Evolutionary conservation across 2,329 filamentous ascomycete species (phyloP), one percentile per base, ranked within the genome.

Genomic region (Coniochaeta sp.): DNA sequence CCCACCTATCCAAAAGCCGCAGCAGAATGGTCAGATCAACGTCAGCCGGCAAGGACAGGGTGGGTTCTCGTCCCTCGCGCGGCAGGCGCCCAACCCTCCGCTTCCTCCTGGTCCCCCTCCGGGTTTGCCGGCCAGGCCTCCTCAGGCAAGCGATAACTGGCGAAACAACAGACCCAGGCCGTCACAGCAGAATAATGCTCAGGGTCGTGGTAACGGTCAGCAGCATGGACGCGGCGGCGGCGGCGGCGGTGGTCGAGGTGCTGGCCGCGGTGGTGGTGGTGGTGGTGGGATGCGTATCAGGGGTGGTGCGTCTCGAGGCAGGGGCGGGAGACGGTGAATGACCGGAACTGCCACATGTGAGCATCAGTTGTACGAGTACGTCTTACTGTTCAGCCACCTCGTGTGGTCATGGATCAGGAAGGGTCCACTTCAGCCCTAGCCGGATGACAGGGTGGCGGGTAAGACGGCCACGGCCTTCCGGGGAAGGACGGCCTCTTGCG

Each of bases 1-100:
- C 10, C 62, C 63, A 33, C 66, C 61, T 28, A 63, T 68, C 12
- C 63, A 66, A 56, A 64, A 63, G 51, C 63, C 56, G 49, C 53
- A 56, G 9, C 61, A 54, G 22, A 48, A 63, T 9, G 69, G 69
- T 8, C 71, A 49, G 18, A 59, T 56, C 48, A 53, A 54, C 10
- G 53, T 31, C 51, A 52, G 46, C 47, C 22, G 38, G 38, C 40
- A 50, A 20, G 26, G 48, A 42, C 35, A 35, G 33, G n/a, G 31
- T 18, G 47, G 31, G 28, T 35, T 45, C 13, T 51, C 38, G 38
- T 26, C 38, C 26, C 20, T 42, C 10, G 38, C 38, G 14, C 35
- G 24, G 18, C 35, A 40, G 35, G 35, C 35, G 13, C 18, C 6
- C 35, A 42, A 38, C 33, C 55, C 54, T 7, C 57, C 60, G 12